Evolutionary conservation across 1,284 basidiomycete genomes (phyloP), one percentile per base, ranked within the genome.

Genomic region (Naganishia albida): DNA sequence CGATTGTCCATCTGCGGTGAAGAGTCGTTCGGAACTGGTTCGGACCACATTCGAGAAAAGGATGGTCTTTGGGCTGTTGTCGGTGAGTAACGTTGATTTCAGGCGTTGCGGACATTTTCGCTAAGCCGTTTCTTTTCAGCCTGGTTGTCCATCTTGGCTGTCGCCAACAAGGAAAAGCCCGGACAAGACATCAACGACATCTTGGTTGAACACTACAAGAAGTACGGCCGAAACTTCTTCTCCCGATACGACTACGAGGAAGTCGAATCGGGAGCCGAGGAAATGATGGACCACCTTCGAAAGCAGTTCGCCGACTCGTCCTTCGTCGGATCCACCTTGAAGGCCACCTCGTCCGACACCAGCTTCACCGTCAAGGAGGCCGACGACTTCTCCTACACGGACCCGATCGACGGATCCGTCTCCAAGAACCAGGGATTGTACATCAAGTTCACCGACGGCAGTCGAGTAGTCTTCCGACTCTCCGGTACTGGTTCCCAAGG

Each of bases 11-110:
- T 99, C 77, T 99, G 95, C 74, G 95, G 95, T 71, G 95, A 99
- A 78, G 95, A 99, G 82, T 94, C 91, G 12, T 99, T 99, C 79
- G 95, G 95, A 67, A 99, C 95, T n/a, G 95, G 95, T 20, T 98
- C 95, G 18, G 95, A 99, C 81, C 95, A 99, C 81, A 96, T 99
- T 73, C 90, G 95, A 70, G 95, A 99, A 83, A 99, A 99, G 85
- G 95, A 99, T 75, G 95, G 95, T 72, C 83, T 99, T 49, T 99
- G 95, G 95, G 95, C 96, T 66, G 84, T 99, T 68, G 84, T 98
- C 55, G 91, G 91, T 91, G 72, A 75, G 80, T 78, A 66, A n/a
- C 25, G 18, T 23, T 28, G 49, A 20, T 7, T 8, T 15, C 12
- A 3, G 3, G 53, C 16, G 26, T n/a, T 40, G 34, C 50, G 23